Conservation (phyloP, 306 rosid species). For the Quercus cerris region DNA sequence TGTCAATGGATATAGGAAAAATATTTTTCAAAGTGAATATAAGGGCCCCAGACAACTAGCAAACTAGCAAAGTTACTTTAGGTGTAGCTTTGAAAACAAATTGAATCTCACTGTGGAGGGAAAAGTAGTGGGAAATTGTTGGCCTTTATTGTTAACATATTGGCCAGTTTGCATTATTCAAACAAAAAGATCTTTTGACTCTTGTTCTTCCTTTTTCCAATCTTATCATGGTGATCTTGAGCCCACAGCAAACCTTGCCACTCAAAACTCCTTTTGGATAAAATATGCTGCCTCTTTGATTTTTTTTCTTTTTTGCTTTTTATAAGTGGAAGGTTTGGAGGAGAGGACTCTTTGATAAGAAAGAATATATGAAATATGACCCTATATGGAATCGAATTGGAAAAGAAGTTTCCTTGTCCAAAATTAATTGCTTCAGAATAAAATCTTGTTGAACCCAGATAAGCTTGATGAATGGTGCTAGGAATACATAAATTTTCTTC, state of each 20-base stretch:
- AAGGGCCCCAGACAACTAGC: slow-evolving; percentile 1
- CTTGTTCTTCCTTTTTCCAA: neutral
- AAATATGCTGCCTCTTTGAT: neutral
- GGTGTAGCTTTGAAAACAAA: neutral
- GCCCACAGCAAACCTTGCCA: neutral
- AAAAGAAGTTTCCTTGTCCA: neutral
- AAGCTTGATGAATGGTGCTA: too few relatives aligned
- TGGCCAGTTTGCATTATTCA: slow-evolving; percentile 1
- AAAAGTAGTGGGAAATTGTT: slow-evolving; percentile 18
- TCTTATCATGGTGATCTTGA: neutral
- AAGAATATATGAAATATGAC: neutral
- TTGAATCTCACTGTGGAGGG: slow-evolving; percentile 11
- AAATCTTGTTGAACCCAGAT: too few relatives aligned
- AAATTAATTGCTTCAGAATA: neutral
- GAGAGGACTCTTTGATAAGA: neutral
- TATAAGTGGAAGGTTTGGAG: neutral
- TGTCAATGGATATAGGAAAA: neutral
- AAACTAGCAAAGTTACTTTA: slow-evolving; percentile 14
- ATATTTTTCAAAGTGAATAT: neutral
- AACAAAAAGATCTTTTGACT: slow-evolving; percentile 14
- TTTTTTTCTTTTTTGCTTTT: neutral
- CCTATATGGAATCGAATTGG: neutral
- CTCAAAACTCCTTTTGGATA: neutral
- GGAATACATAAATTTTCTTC: too few relatives aligned
- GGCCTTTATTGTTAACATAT: slow-evolving; percentile 7